These are phyloP conservation scores for Clavaria fumosa DNA, from an alignment of 768 basidiomycete genomes.

Conservation along the genomic window DNA sequence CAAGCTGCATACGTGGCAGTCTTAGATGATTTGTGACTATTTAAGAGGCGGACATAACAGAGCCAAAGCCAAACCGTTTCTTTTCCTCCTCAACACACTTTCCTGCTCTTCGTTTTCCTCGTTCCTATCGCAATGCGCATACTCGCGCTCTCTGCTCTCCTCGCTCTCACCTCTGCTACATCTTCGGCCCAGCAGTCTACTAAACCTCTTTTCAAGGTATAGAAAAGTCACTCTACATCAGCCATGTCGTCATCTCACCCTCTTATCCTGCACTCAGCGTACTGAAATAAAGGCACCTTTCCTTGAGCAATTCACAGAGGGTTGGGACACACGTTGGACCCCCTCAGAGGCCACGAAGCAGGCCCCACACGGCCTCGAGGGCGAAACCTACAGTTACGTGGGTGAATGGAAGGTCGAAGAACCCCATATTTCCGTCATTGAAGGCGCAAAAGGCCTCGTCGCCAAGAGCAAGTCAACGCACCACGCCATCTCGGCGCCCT, in stretches of 20 bases:
- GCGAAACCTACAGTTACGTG: constrained; percentile 94
- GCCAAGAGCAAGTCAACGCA: constrained; percentile 96
- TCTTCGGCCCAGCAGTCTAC: constrained; percentile 45
- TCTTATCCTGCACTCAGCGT: constrained; percentile 34
- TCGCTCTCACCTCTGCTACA: constrained; percentile 46
- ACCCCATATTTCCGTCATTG: constrained; percentile 55
- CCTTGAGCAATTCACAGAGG: constrained; percentile 90
- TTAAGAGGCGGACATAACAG: constrained; percentile 26
- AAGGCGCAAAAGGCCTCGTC: constrained; percentile 83
- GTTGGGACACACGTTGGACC: constrained; percentile 88
- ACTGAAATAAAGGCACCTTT: constrained; percentile 77
- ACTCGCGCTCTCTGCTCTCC: constrained; percentile 64
- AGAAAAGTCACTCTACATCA: too few species aligned
- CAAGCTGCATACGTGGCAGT: constrained; percentile 8
- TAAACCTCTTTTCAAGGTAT: constrained; percentile 62
- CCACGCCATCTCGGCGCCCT: constrained; percentile 95
- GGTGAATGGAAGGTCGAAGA: constrained; percentile 97
- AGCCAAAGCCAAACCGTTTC: not conserved
- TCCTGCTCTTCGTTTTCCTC: constrained; percentile 19
- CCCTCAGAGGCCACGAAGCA: constrained; percentile 97
- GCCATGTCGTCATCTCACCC: too few species aligned
- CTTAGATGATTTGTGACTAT: not conserved
- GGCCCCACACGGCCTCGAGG: constrained; percentile 88
- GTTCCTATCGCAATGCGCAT: constrained; percentile 76
- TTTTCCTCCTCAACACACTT: constrained; percentile 8